phyloP scores from a whole-genome alignment of 2,329 filamentous ascomycete species.

The Colletotrichum zoysiae region DNA sequence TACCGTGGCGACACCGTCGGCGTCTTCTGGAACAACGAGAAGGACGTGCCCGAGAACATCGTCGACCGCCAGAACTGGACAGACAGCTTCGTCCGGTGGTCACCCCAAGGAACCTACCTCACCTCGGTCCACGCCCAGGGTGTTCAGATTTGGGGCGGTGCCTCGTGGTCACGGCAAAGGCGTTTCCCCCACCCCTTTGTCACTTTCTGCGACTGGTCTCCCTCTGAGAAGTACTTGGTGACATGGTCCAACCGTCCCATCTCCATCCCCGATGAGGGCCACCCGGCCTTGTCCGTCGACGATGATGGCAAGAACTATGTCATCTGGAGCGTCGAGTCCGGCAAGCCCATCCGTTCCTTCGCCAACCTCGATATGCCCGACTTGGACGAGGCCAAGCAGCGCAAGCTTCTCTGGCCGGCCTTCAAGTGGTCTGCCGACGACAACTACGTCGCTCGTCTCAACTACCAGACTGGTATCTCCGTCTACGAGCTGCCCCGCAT shows the following conservation, averaged over 20 bases:
- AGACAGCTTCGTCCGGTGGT: conserved; percentile 98
- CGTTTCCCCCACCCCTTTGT: conserved; percentile 96
- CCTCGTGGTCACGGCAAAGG: conserved; percentile 89
- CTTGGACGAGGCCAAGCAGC: conserved; percentile 72
- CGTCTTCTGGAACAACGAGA: conserved; percentile 99
- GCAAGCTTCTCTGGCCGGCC: conserved; percentile 96
- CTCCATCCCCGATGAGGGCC: conserved; percentile 87
- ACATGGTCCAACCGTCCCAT: conserved; percentile 98
- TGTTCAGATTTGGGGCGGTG: conserved; percentile 96
- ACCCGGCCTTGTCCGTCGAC: conserved; percentile 86
- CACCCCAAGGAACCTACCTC: conserved; percentile 91
- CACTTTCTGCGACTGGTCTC: conserved; percentile 96
- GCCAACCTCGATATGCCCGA: conserved; percentile 84
- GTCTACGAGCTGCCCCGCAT: conserved; percentile 91
- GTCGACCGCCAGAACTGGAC: conserved; percentile 98
- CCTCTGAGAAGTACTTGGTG: conserved; percentile 90
- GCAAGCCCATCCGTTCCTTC: conserved; percentile 92
- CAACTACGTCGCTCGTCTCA: conserved; percentile 95
- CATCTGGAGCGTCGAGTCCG: conserved; percentile 95
- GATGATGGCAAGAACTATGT: conserved; percentile 99
- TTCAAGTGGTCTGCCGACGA: conserved; percentile 99
- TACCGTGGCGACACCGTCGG: conserved; percentile 92
- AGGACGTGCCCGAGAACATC: conserved; percentile 86
- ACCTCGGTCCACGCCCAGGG: conserved; percentile 96
- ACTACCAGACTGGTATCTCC: conserved; percentile 88